Conservation (phyloP, 495 filamentous ascomycete genomes). For the Aspergillus hancockii region DNA sequence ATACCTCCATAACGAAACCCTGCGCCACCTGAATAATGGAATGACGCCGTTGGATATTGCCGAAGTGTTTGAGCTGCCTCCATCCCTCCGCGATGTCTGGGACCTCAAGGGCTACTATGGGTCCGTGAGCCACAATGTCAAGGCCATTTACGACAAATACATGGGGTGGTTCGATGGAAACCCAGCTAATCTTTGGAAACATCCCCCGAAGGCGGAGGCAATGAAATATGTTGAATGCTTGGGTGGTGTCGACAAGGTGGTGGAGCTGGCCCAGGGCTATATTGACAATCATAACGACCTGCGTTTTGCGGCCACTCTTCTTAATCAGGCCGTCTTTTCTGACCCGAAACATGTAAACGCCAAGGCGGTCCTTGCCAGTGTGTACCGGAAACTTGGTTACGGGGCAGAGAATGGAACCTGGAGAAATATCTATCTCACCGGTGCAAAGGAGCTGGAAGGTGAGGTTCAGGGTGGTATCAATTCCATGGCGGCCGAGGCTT, state of each 20-base stretch:
- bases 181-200: constrained; percentile 36
- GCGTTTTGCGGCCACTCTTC: constrained; percentile 29
- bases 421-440: constrained; percentile 29
- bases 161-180: constrained; percentile 38
- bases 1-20: constrained; percentile 36
- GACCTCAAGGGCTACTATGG: constrained; percentile 34
- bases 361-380: constrained; percentile 15
- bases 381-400: constrained; percentile 28
- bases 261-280: background rate
- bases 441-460: constrained; percentile 13
- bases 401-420: constrained; percentile 30
- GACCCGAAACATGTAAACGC: constrained; percentile 15
- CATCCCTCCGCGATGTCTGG: constrained; percentile 21
- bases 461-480: background rate
- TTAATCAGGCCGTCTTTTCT: constrained; percentile 26
- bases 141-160: constrained; percentile 39
- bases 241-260: constrained; percentile 13
- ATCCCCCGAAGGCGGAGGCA: constrained; percentile 26
- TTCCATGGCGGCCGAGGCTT: background rate
- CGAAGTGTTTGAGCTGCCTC: constrained; percentile 28
- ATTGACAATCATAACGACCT: constrained; percentile 16
- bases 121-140: constrained; percentile 39
- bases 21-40: constrained; percentile 30
- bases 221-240: constrained; percentile 28
- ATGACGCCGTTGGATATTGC: constrained; percentile 34